A percentile compares a stretch with the other conserved stretches of the same genome.
Evolutionary conservation across 371 early-diverging fungal genomes (phyloP).

Genomic region (Lichtheimia corymbifera): DNA sequence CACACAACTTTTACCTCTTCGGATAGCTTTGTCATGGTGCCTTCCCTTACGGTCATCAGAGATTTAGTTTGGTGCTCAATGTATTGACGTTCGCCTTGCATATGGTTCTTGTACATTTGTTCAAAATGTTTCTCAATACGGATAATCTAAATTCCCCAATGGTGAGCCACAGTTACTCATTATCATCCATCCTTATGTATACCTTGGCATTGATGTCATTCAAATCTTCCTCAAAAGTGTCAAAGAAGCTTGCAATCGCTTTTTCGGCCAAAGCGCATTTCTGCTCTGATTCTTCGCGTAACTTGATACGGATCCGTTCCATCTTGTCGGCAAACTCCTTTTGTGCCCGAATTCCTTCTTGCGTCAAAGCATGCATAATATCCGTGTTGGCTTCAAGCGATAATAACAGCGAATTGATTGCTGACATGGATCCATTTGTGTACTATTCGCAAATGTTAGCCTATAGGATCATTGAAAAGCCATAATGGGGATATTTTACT

Average conservation of each 20-base stretch:
- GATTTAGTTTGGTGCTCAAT: conserved; percentile 11
- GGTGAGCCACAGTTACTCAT: not conserved
- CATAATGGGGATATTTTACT: not conserved
- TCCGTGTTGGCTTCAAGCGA: conserved; percentile 15
- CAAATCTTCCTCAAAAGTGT: conserved; percentile 9
- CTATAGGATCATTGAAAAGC: not conserved
- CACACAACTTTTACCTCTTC: conserved; percentile 6
- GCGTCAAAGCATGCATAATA: conserved; percentile 16
- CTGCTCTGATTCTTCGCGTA: conserved; percentile 8
- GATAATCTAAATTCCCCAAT: not conserved
- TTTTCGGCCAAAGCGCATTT: conserved; percentile 11
- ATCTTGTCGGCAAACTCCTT: conserved; percentile 13
- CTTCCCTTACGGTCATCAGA: not conserved
- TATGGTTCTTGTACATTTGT: conserved; percentile 11
- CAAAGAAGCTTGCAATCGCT: conserved; percentile 12
- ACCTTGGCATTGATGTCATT: conserved; percentile 6
- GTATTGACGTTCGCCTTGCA: conserved; percentile 12
- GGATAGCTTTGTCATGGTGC: conserved; percentile 4
- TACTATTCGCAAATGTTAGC: conserved; percentile 1
- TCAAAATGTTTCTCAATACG: conserved; percentile 16
- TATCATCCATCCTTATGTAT: not conserved
- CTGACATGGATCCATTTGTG: conserved; percentile 3
- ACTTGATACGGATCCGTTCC: conserved; percentile 8
- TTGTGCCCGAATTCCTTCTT: conserved; percentile 8
- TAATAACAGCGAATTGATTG: conserved; percentile 9